Percentiles rank a stretch among this genome's conserved stretches.
Evolutionary conservation across 2,329 filamentous ascomycete genomes (phyloP).

Genomic region (Purpureocillium takamizusanense): DNA sequence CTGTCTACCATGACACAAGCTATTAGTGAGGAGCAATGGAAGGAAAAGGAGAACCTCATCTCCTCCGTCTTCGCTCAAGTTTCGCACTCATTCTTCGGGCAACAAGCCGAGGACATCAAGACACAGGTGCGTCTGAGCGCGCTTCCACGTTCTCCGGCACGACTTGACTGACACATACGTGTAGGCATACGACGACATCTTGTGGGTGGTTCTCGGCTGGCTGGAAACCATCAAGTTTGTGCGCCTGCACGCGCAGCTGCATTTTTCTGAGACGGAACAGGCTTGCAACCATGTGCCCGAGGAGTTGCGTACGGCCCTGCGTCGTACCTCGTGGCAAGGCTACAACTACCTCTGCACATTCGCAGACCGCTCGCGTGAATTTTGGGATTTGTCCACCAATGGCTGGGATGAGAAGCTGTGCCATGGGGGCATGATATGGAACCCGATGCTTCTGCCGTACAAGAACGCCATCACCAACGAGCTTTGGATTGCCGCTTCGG

Average conservation of each 20-base stretch:
- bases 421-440: slow-evolving; percentile 86
- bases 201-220: slow-evolving; percentile 93
- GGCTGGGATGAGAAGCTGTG: slow-evolving; percentile 82
- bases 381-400: slow-evolving; percentile 70
- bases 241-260: slow-evolving; percentile 53
- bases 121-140: slow-evolving; percentile 33
- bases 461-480: slow-evolving; percentile 97
- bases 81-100: slow-evolving; percentile 74
- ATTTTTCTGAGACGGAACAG: slow-evolving; percentile 36
- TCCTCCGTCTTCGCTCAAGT: slow-evolving; percentile 74
- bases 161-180: background rate
- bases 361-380: slow-evolving; percentile 72
- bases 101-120: slow-evolving; percentile 67
- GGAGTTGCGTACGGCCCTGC: slow-evolving; percentile 9
- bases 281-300: slow-evolving; percentile 5
- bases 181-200: slow-evolving; percentile 84
- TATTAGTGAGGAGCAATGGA: slow-evolving; percentile 31
- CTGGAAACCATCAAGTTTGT: slow-evolving; percentile 74
- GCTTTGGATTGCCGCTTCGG: slow-evolving; percentile 74
- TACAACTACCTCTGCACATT: slow-evolving; percentile 67
- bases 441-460: slow-evolving; percentile 69
- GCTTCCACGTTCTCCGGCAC: too few species aligned
- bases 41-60: slow-evolving; percentile 66
- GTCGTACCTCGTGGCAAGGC: slow-evolving; percentile 59
- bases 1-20: slow-evolving; percentile 62